A percentile compares a stretch with the other conserved stretches of the same genome.
Conservation (phyloP, 2,329 filamentous ascomycete genomes). For the Hypoxylon sp. region DNA sequence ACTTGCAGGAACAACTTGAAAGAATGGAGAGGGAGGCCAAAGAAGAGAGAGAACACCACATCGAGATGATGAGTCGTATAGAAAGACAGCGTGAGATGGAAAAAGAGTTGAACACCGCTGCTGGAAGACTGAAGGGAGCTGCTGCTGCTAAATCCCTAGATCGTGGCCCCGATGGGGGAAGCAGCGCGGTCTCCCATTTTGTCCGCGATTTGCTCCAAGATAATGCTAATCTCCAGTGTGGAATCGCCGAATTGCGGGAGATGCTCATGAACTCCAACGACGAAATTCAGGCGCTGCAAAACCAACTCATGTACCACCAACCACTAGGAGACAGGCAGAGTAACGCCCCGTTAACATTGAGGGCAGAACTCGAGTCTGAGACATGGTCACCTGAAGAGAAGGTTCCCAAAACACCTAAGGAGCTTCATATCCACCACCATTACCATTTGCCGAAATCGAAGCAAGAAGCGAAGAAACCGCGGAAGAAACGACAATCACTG, state of each 20-base stretch:
- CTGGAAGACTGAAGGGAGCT: slow-evolving; percentile 84
- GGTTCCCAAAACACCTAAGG: slow-evolving; percentile 71
- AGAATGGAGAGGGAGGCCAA: slow-evolving; percentile 86
- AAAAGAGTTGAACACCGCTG: slow-evolving; percentile 83
- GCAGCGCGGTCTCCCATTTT: slow-evolving; percentile 90
- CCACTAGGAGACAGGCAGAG: slow-evolving; percentile 67
- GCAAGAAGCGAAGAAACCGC: slow-evolving; percentile 73
- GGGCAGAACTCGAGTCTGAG: slow-evolving; percentile 77
- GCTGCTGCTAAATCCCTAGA: slow-evolving; percentile 78
- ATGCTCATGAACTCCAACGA: slow-evolving; percentile 93
- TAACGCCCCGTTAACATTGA: slow-evolving; percentile 69
- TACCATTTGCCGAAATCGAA: slow-evolving; percentile 79
- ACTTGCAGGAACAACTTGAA: slow-evolving; percentile 90
- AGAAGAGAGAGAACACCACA: slow-evolving; percentile 85
- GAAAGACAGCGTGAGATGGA: slow-evolving; percentile 87
- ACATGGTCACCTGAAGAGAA: slow-evolving; percentile 54
- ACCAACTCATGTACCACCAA: slow-evolving; percentile 85
- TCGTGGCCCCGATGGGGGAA: slow-evolving; percentile 70
- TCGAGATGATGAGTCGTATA: slow-evolving; percentile 85
- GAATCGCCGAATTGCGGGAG: slow-evolving; percentile 90
- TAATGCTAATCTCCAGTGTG: slow-evolving; percentile 92
- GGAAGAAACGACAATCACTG: slow-evolving; percentile 79
- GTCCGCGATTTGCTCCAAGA: slow-evolving; percentile 96
- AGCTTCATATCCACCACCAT: slow-evolving; percentile 94
- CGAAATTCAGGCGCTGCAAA: slow-evolving; percentile 88